Percentiles rank a stretch among this genome's conserved stretches.
These are phyloP conservation scores for Nigrospora sphaerica DNA, from an alignment of 2,329 filamentous ascomycete genomes.

Conservation along the genomic window DNA sequence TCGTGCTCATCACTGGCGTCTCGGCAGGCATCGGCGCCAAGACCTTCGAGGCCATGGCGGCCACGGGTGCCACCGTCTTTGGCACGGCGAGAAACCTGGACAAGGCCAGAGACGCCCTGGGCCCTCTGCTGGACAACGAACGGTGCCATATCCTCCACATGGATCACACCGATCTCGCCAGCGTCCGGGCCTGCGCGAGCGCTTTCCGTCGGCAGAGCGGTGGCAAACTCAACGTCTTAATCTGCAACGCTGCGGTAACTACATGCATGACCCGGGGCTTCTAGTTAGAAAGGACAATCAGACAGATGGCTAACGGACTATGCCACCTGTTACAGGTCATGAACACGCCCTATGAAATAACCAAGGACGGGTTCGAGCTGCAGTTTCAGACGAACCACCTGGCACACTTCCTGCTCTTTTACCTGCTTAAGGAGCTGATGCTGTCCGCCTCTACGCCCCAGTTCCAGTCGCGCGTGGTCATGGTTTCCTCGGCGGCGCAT, in stretches of 20 bases:
- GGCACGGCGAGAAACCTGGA: constrained; percentile 33
- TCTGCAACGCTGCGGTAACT: constrained; percentile 11
- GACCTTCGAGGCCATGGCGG: constrained; percentile 30
- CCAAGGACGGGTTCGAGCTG: constrained; percentile 2
- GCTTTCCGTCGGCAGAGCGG: background rate
- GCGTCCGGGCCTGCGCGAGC: background rate
- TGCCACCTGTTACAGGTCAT: no score
- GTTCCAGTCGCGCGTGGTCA: constrained; percentile 7
- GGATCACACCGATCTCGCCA: background rate
- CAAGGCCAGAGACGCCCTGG: constrained; percentile 21
- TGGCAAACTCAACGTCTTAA: background rate
- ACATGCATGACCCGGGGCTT: no score
- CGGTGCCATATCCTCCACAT: constrained; percentile 24
- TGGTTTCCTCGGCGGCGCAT: constrained; percentile 6
- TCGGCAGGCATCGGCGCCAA: constrained; percentile 33
- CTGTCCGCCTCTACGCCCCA: constrained; percentile 23
- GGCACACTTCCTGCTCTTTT: background rate
- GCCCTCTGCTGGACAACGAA: constrained; percentile 11
- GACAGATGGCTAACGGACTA: no score
- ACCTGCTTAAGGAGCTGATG: background rate
- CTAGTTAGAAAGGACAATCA: no score
- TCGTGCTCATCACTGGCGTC: constrained; percentile 32
- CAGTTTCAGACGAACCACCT: constrained; percentile 3
- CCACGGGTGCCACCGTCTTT: constrained; percentile 36
- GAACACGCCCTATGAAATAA: background rate